Evolutionary conservation across 805 yeast genomes (phyloP), one percentile per base, ranked within the genome.

Genomic region (Yamadazyma philogaea): DNA sequence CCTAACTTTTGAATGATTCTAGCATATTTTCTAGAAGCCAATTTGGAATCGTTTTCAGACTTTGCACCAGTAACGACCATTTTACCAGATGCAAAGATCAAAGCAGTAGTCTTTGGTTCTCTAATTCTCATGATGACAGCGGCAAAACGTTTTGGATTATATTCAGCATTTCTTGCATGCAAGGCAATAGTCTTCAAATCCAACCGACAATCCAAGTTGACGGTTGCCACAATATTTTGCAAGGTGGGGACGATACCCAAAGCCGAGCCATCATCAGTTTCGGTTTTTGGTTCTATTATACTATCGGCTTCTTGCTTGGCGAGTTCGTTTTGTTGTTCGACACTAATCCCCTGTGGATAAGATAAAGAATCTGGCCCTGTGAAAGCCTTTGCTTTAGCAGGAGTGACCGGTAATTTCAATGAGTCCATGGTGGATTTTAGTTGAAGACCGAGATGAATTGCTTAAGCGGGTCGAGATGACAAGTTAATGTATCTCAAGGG

Each of bases 21-120:
- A 1, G 99, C 99, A 57, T 93, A 93, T 64, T 93, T 93, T 70
- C 99, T 81, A 16, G 96, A 88, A 1, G 99, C 99, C 51, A 93
- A 76, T 64, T 93, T 93, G n/a, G 97, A 88, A 62, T 93, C 98
- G 61, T 93, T 98, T 64, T 93, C 99, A 28, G 96, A 85, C 66
- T 93, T 93, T 18, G 99, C 99, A 78, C 99, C 99, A 22, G 98
- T 93, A 12, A 93, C 99, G 53, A 93, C 99, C 99, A 93, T 93
- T 66, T 93, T 93, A 58, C 99, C 99, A 2, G 97, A 89, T 1
- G 99, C 99, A 65, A 93, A 93, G 52, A 93, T 93, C 53, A 93
- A 75, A 0, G 99, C 98, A 2, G 99, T 93, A 1, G 99, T 93
- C 65, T 93, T 93, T 14, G 99, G 99, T 64, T 93, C 99, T 67